Percentiles rank a stretch among this genome's conserved stretches.
phyloP scores from a whole-genome alignment of 768 basidiomycete genomes.

The Gloeopeniophorella convolvens region DNA sequence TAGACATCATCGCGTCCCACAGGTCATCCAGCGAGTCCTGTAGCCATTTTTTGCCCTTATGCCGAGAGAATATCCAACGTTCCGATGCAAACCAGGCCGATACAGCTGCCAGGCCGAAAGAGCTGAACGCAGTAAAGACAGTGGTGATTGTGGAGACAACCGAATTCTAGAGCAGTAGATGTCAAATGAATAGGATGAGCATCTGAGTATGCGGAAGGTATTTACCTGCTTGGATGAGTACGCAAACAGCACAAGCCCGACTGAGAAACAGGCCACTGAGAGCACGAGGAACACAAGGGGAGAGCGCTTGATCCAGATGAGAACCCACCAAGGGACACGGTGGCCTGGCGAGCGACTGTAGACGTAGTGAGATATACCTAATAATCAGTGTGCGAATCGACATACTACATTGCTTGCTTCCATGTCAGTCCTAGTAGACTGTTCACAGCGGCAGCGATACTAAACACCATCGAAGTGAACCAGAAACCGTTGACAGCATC shows the following conservation, averaged over 20 bases:
- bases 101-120: constrained; percentile 63
- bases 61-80: constrained; percentile 54
- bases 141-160: constrained; percentile 69
- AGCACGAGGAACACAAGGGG: constrained; percentile 79
- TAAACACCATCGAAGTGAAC: constrained; percentile 72
- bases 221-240: constrained; percentile 67
- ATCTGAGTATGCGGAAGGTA: background rate
- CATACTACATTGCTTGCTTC: constrained; percentile 81
- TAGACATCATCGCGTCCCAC: constrained; percentile 24
- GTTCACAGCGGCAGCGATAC: constrained; percentile 71
- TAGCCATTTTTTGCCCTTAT: constrained; percentile 66
- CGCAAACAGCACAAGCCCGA: constrained; percentile 69
- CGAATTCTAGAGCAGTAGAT: constrained; percentile 33
- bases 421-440: constrained; percentile 70
- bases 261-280: constrained; percentile 77
- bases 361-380: constrained; percentile 3
- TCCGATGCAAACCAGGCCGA: constrained; percentile 72
- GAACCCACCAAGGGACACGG: constrained; percentile 75
- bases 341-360: constrained; percentile 65
- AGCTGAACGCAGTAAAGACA: constrained; percentile 68
- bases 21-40: constrained; percentile 48
- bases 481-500: constrained; percentile 65
- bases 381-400: constrained; percentile 19
- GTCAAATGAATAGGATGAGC: background rate
- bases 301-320: constrained; percentile 83